Evolutionary conservation across 2,329 filamentous ascomycete genomes (phyloP).

Genomic region (Niveomyces coronatus): DNA sequence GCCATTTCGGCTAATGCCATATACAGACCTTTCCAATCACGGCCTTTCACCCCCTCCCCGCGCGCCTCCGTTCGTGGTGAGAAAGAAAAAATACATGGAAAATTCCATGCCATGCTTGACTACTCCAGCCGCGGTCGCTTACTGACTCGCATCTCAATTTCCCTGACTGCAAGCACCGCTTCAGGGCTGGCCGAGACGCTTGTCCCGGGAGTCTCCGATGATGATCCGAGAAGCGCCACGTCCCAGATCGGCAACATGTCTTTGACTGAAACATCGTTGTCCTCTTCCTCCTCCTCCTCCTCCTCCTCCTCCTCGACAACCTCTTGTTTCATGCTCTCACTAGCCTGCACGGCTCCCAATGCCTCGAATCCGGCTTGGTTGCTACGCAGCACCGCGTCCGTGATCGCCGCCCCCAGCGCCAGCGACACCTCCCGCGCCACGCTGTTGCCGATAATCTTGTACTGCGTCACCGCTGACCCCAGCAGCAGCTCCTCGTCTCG

Average conservation of each 20-base stretch:
- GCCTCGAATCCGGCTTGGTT: background rate
- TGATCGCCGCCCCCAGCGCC: constrained; percentile 52
- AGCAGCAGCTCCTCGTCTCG: constrained; percentile 61
- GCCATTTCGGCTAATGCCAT: no score
- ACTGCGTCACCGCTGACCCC: constrained; percentile 44
- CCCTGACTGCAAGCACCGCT: background rate
- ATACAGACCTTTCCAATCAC: no score
- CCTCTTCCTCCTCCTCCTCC: background rate
- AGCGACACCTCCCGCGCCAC: constrained; percentile 61
- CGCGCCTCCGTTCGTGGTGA: no score
- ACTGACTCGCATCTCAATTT: background rate
- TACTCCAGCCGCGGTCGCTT: background rate
- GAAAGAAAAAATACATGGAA: no score
- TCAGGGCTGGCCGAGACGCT: background rate
- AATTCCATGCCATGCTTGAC: no score
- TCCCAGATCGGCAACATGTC: constrained; percentile 1
- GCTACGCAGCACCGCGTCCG: constrained; percentile 38
- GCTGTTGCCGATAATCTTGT: constrained; percentile 64
- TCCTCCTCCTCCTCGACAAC: background rate
- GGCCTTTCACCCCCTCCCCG: no score
- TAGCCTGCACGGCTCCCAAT: background rate
- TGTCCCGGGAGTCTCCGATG: background rate
- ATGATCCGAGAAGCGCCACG: background rate
- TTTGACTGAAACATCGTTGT: no score
- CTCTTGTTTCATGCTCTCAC: background rate